Evolutionary conservation across 2,329 filamentous ascomycete species (phyloP).

Genomic region (Proliferodiscus dingleyae): DNA sequence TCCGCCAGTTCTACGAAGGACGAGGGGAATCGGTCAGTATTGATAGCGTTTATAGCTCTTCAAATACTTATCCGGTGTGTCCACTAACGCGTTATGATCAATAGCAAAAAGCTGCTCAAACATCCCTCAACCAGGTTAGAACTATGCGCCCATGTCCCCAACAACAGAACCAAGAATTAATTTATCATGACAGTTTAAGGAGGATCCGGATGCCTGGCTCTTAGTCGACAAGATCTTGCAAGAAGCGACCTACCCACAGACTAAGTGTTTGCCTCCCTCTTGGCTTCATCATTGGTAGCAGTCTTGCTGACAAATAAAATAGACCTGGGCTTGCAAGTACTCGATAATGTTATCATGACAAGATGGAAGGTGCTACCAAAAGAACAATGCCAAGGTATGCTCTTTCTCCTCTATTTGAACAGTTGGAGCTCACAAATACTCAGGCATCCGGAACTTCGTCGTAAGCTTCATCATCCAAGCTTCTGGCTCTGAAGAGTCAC

Average conservation of each 20-base stretch:
- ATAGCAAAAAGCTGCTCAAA: constrained; percentile 94
- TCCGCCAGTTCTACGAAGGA: constrained; percentile 96
- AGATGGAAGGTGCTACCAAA: constrained; percentile 97
- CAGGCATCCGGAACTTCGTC: constrained; percentile 97
- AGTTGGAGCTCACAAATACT: constrained; percentile 21
- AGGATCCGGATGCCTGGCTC: constrained; percentile 96
- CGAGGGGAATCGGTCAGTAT: constrained; percentile 80
- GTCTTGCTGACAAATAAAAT: constrained; percentile 22
- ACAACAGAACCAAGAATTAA: constrained; percentile 18
- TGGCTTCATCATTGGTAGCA: not conserved
- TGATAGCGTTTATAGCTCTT: constrained; percentile 3
- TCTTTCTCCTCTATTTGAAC: constrained; percentile 1
- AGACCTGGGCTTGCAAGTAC: constrained; percentile 92
- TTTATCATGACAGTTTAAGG: constrained; percentile 71
- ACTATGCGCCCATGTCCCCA: constrained; percentile 17
- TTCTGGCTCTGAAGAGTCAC: constrained; percentile 82
- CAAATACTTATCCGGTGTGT: constrained; percentile 8
- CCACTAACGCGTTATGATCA: constrained; percentile 38
- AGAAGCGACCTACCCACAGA: constrained; percentile 88
- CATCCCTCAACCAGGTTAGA: constrained; percentile 81
- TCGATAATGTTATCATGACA: constrained; percentile 98
- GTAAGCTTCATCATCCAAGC: constrained; percentile 97
- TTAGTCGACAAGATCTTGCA: constrained; percentile 95
- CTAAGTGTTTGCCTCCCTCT: constrained; percentile 68
- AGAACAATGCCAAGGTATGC: constrained; percentile 85